phyloP scores from a whole-genome alignment of 2,329 filamentous ascomycete species.

The Claviceps maximensis region DNA sequence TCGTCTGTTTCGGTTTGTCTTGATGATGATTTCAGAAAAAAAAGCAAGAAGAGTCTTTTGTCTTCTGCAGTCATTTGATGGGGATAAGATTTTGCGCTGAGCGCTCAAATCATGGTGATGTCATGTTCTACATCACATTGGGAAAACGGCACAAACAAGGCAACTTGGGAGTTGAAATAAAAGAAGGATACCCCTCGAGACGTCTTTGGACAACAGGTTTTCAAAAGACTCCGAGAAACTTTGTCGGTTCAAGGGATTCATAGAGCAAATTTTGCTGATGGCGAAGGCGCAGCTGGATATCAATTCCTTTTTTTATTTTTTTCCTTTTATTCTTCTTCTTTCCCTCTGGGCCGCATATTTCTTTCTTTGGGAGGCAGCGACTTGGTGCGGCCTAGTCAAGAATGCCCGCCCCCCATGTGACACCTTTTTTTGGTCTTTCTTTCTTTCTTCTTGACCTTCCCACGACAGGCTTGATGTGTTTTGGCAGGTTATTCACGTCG shows the following conservation, averaged over 20 bases:
- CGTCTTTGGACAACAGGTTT: not conserved
- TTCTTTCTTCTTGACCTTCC: not conserved
- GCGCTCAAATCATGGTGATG: no score
- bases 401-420: not conserved
- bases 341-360: not conserved
- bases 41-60: no score
- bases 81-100: no score
- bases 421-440: not conserved
- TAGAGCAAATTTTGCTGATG: not conserved
- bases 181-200: constrained; percentile 4
- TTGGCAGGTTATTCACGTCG: no score
- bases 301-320: not conserved
- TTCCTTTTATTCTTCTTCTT: not conserved
- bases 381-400: not conserved
- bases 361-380: not conserved
- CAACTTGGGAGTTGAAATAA: not conserved
- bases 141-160: not conserved
- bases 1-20: no score
- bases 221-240: not conserved
- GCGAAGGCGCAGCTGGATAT: constrained; percentile 3
- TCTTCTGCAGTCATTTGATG: no score
- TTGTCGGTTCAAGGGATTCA: not conserved
- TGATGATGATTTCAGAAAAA: no score
- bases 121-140: no score
- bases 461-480: no score